Conservation (phyloP, 148 eudicot species). For the Pharnaceum exiguum region DNA sequence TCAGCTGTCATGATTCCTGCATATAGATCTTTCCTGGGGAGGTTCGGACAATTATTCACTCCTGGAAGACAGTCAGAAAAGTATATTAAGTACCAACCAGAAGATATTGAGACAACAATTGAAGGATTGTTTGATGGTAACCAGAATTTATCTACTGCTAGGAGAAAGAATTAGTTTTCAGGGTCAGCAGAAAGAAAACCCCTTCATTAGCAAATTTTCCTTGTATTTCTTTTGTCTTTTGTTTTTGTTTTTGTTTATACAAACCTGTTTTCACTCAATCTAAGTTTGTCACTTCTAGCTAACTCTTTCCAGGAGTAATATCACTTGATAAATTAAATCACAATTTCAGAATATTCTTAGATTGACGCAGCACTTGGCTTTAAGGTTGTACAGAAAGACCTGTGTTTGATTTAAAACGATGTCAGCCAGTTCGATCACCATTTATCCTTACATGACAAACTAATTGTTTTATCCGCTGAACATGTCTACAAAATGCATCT, state of each 20-base stretch:
- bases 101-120: slow-evolving; percentile 72
- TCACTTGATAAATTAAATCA: too few relatives aligned
- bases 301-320: too few relatives aligned
- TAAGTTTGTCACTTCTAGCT: slow-evolving; percentile 10
- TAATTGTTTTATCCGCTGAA: too few relatives aligned
- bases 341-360: too few relatives aligned
- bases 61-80: slow-evolving; percentile 55
- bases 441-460: too few relatives aligned
- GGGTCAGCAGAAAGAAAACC: background rate
- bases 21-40: slow-evolving; percentile 62
- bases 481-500: too few relatives aligned
- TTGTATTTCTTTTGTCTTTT: background rate
- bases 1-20: slow-evolving; percentile 85
- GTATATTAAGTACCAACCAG: slow-evolving; percentile 86
- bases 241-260: background rate
- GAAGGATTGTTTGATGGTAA: slow-evolving; percentile 79
- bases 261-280: slow-evolving; percentile 1
- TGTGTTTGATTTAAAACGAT: too few relatives aligned
- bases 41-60: slow-evolving; percentile 61
- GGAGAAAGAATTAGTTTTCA: slow-evolving; percentile 40
- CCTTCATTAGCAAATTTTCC: too few relatives aligned
- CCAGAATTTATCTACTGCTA: slow-evolving; percentile 46
- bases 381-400: too few relatives aligned
- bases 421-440: too few relatives aligned
- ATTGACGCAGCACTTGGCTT: too few relatives aligned